A percentile compares a stretch with the other conserved stretches of the same genome.
phyloP scores from a whole-genome alignment of 2,329 filamentous ascomycete genomes.

The Xylaria sp. region DNA sequence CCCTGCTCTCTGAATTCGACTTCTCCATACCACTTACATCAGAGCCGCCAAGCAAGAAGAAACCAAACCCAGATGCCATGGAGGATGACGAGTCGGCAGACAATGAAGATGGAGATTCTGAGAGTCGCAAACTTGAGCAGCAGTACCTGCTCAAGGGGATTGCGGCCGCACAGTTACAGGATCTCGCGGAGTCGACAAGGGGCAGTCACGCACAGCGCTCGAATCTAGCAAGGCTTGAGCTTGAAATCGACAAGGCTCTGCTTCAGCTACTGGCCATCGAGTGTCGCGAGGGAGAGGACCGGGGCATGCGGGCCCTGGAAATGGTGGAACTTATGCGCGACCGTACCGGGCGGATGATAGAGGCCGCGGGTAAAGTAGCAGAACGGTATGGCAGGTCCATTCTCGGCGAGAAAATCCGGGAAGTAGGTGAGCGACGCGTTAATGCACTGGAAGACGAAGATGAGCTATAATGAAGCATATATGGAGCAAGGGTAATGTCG shows the following conservation, averaged over 20 bases:
- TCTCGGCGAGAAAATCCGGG: slow-evolving; percentile 89
- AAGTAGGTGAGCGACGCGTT: slow-evolving; percentile 78
- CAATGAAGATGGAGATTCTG: slow-evolving; percentile 53
- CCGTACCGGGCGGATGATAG: slow-evolving; percentile 86
- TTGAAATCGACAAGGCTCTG: slow-evolving; percentile 90
- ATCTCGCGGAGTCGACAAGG: slow-evolving; percentile 76
- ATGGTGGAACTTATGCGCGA: slow-evolving; percentile 88
- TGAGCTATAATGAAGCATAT: slow-evolving; percentile 31
- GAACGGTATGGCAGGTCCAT: slow-evolving; percentile 83
- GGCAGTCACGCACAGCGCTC: slow-evolving; percentile 72
- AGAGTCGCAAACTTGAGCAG: slow-evolving; percentile 78
- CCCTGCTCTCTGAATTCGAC: slow-evolving; percentile 90
- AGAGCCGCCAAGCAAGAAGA: slow-evolving; percentile 55
- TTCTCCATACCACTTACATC: slow-evolving; percentile 85
- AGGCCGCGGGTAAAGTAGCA: slow-evolving; percentile 90
- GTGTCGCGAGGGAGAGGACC: slow-evolving; percentile 91
- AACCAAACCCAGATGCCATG: slow-evolving; percentile 49
- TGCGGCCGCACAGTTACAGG: slow-evolving; percentile 77
- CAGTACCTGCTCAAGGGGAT: slow-evolving; percentile 80
- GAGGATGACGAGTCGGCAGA: slow-evolving; percentile 48
- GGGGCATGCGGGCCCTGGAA: slow-evolving; percentile 94
- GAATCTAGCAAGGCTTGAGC: slow-evolving; percentile 75
- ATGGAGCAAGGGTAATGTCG: slow-evolving; percentile 11
- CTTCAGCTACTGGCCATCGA: slow-evolving; percentile 89
- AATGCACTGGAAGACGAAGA: slow-evolving; percentile 53